These are phyloP conservation scores for Penicillium canariense DNA, from an alignment of 495 filamentous ascomycete species.

Conservation along the genomic window DNA sequence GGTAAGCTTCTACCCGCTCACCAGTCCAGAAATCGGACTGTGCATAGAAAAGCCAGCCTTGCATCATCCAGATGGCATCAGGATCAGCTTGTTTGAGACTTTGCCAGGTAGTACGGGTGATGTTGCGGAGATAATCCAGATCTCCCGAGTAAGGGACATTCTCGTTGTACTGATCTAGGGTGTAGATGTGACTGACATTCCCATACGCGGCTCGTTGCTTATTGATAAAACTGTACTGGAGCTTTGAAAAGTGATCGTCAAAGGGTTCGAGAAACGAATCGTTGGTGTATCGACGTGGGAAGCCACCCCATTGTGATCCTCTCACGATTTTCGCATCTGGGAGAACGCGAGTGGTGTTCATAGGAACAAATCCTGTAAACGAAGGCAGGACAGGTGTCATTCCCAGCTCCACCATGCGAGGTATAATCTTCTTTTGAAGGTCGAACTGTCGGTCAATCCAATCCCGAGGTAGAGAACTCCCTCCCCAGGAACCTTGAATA, in stretches of 20 bases:
- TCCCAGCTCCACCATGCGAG: constrained; percentile 51
- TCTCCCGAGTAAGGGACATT: constrained; percentile 52
- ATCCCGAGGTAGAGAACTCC: constrained; percentile 36
- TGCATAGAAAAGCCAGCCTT: constrained; percentile 53
- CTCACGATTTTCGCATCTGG: constrained; percentile 47
- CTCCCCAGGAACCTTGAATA: constrained; percentile 51
- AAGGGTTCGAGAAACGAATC: constrained; percentile 51
- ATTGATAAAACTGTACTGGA: constrained; percentile 47
- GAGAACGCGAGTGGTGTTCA: constrained; percentile 36
- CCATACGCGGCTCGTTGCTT: constrained; percentile 51
- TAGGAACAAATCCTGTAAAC: constrained; percentile 50
- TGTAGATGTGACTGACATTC: constrained; percentile 50
- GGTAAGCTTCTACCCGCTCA: constrained; percentile 47
- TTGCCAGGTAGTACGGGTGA: constrained; percentile 44
- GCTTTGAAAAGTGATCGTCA: constrained; percentile 41
- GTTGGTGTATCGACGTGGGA: constrained; percentile 43
- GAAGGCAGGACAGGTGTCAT: constrained; percentile 52
- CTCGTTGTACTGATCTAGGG: constrained; percentile 55
- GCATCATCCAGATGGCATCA: constrained; percentile 53
- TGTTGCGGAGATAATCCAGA: constrained; percentile 43
- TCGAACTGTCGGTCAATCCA: constrained; percentile 50
- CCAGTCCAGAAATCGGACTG: constrained; percentile 49
- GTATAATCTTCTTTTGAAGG: constrained; percentile 48
- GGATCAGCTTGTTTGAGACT: constrained; percentile 49
- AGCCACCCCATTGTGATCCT: constrained; percentile 45